Percentiles rank a stretch among this genome's conserved stretches.
These are phyloP conservation scores for Protostelium mycophagum DNA, from an alignment of 78 protist genomes.

Conservation along the genomic window DNA sequence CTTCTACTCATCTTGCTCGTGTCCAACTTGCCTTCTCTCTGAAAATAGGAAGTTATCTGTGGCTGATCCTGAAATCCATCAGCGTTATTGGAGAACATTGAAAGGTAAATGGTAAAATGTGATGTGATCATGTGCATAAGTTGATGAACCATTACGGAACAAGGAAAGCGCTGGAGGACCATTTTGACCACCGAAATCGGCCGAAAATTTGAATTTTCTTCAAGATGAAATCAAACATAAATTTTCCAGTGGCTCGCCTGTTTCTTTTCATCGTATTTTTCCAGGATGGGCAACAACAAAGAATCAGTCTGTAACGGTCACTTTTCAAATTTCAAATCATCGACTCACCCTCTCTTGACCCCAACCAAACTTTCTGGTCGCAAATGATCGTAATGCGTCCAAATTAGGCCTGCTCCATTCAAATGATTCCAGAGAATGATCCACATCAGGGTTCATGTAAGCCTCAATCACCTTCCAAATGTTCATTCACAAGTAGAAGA, in stretches of 20 bases:
- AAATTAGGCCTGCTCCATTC: background rate
- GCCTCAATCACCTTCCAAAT: background rate
- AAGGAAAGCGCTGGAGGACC: no score
- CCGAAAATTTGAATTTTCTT: no score
- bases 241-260: background rate
- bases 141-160: no score
- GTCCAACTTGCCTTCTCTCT: background rate
- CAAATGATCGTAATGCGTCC: background rate
- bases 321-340: no score
- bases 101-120: no score
- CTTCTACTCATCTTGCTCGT: background rate
- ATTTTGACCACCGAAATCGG: no score
- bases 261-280: background rate
- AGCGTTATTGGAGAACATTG: no score
- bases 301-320: background rate
- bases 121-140: no score
- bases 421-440: background rate
- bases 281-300: background rate
- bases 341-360: background rate
- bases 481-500: no score
- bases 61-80: background rate
- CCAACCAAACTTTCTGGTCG: background rate
- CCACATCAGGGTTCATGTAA: background rate
- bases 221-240: no score
- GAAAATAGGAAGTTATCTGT: background rate